These are phyloP conservation scores for Lactifluus hygrophoroides DNA, from an alignment of 768 basidiomycete genomes.

Conservation along the genomic window DNA sequence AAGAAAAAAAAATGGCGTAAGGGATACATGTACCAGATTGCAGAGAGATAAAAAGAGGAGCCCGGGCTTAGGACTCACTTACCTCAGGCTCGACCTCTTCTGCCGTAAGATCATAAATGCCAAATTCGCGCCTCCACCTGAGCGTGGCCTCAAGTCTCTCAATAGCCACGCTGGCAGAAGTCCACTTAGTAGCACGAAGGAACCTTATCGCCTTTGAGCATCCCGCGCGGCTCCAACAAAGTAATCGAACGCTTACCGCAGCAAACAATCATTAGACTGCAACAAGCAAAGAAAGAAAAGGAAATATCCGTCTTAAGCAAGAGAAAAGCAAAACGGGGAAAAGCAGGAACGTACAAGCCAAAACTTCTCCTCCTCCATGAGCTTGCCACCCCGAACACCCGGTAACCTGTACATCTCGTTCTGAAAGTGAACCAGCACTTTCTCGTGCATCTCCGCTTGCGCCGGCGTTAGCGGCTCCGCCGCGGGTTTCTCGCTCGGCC, in stretches of 20 bases:
- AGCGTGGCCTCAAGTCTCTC: conserved; percentile 62
- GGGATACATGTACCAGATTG: not conserved
- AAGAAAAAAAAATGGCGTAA: not conserved
- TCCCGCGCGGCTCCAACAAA: not conserved
- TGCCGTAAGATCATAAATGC: conserved; percentile 57
- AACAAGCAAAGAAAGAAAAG: not conserved
- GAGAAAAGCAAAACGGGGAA: not conserved
- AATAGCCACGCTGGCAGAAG: conserved; percentile 42
- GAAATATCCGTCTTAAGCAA: not conserved
- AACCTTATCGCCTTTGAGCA: conserved; percentile 36
- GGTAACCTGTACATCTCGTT: conserved; percentile 45
- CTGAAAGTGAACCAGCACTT: conserved; percentile 53
- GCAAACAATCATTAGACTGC: conserved; percentile 59
- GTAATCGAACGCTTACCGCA: conserved; percentile 37
- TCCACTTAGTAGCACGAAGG: conserved; percentile 74
- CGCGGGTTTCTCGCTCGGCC: not conserved
- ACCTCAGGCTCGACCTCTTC: conserved; percentile 70
- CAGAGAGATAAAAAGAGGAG: not conserved
- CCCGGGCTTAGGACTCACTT: not conserved
- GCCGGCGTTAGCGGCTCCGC: conserved; percentile 30
- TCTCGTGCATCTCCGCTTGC: conserved; percentile 42
- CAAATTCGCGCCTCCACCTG: conserved; percentile 74
- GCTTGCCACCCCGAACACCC: conserved; percentile 31
- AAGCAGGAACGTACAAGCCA: conserved; percentile 48
- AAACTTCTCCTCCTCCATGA: conserved; percentile 63